Base-by-base conservation (phyloP, 2,329 filamentous ascomycete genomes). In the Trichoderma sp. region DNA sequence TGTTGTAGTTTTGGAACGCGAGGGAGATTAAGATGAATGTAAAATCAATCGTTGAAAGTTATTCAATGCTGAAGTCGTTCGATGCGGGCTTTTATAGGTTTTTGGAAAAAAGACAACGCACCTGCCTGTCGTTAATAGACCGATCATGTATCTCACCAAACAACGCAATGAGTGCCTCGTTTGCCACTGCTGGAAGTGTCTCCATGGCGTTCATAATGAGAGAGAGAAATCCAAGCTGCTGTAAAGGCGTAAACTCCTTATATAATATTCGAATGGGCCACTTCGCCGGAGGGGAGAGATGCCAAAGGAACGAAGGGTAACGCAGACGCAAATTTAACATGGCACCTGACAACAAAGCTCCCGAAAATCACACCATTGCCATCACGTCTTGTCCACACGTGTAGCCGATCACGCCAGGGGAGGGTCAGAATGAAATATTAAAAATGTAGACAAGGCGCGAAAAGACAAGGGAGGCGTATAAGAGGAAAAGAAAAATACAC, bases 11-110 rank as follows among this genome's bases (percentile, higher is more conserved):
- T 40, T 21, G 10, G 24, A 21, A 14, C n/a, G 40, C 55, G 37
- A 29, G 21, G 63, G 55, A 29, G 11, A 37, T 13, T 16, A 35
- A 10, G 40, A 60, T 35, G 40, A n/a, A 67, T 67, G 56, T 60
- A 67, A 19, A 43, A 67, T n/a, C 56, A 60, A 40, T 56, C 56
- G 62, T 65, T 57, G 31, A 47, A 57, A 31, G 14, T 19, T 14
- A 19, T n/a, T 37, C 19, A 27, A 53, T 31, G 35, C 24, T 8
- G 62, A 57, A 31, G 14, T 19, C 8, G 13, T n/a, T 37, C 19
- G 35, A 53, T 31, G 35, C 24, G 5, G 62, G 31, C n/a, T 21
- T 65, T 63, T n/a, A 21, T 13, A 35, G 24, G 2, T 24, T 8
- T n/a, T 33, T 2, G 35, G 16, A 47, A 19, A 24, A 5, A 24